Evolutionary conservation across 257 asterid species (phyloP).

Genomic region (Rubia yunnanensis): DNA sequence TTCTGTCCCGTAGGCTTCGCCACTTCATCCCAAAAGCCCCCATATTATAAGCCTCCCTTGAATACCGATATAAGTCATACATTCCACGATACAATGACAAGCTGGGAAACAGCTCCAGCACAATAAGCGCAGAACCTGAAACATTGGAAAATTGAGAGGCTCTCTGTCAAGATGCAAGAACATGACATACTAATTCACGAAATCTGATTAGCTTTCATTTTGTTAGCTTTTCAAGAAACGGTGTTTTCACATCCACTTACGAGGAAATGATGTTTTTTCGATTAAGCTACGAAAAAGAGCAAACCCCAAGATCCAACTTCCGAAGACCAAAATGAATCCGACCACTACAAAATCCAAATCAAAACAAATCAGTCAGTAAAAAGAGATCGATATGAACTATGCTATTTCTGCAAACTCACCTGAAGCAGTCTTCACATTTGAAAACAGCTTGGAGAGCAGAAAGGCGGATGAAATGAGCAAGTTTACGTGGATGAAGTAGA

Average conservation of each 20-base stretch:
- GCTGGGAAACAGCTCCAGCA: slow-evolving; percentile 32
- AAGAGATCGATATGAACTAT: background rate
- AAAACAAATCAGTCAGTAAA: background rate
- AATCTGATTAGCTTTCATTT: background rate
- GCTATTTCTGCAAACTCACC: slow-evolving; percentile 12
- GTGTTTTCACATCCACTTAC: slow-evolving; percentile 19
- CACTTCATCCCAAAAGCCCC: slow-evolving; percentile 34
- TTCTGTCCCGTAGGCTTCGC: slow-evolving; percentile 22
- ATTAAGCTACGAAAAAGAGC: slow-evolving; percentile 21
- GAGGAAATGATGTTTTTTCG: slow-evolving; percentile 26
- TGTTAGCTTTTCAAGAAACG: background rate
- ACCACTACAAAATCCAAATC: slow-evolving; percentile 14
- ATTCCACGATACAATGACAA: slow-evolving; percentile 30
- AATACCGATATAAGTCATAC: slow-evolving; percentile 20
- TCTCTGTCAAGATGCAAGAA: background rate
- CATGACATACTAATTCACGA: background rate
- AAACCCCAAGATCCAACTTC: slow-evolving; percentile 24
- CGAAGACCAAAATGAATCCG: slow-evolving; percentile 26
- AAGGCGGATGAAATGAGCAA: slow-evolving; percentile 35
- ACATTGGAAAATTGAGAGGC: background rate
- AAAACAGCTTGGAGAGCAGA: slow-evolving; percentile 22
- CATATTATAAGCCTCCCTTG: slow-evolving; percentile 1
- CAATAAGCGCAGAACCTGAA: slow-evolving; percentile 24
- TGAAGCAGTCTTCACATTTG: slow-evolving; percentile 27
- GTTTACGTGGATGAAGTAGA: slow-evolving; percentile 32